Conservation (phyloP, 2,329 filamentous ascomycete species). For the Metarhizium album region DNA sequence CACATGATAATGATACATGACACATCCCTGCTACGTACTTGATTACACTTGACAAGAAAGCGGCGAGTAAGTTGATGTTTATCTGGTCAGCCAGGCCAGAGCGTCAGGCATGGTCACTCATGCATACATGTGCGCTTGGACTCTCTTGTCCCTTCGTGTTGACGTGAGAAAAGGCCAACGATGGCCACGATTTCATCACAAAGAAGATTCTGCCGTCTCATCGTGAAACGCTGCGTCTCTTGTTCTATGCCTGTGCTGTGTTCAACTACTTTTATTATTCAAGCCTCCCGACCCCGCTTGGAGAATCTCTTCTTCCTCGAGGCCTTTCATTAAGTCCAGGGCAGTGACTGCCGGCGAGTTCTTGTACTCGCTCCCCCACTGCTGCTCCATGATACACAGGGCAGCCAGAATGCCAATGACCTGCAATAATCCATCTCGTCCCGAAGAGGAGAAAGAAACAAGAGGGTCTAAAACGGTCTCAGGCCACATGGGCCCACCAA, state of each 20-base stretch:
- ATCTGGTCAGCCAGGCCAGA: no score
- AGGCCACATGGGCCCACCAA: background rate
- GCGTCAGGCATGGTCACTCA: background rate
- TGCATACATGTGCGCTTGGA: background rate
- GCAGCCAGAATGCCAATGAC: background rate
- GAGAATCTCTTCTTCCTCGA: constrained; percentile 6
- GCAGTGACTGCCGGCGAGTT: constrained; percentile 1
- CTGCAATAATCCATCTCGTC: background rate
- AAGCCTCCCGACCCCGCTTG: constrained; percentile 11
- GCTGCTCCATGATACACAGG: background rate
- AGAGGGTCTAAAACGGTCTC: background rate
- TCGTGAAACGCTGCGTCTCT: constrained; percentile 6
- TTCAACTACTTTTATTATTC: constrained; percentile 18
- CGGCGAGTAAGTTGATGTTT: no score
- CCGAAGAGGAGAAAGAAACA: background rate
- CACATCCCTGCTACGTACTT: no score
- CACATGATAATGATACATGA: no score
- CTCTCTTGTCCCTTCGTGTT: background rate
- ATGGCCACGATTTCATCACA: background rate
- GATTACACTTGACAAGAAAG: no score
- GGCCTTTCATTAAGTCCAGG: constrained; percentile 2
- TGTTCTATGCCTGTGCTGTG: constrained; percentile 13
- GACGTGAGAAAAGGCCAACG: background rate
- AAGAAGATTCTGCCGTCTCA: background rate
- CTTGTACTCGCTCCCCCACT: background rate